These are phyloP conservation scores for Zygoascus hellenicus DNA, from an alignment of 1,139 yeast species.

Conservation along the genomic window DNA sequence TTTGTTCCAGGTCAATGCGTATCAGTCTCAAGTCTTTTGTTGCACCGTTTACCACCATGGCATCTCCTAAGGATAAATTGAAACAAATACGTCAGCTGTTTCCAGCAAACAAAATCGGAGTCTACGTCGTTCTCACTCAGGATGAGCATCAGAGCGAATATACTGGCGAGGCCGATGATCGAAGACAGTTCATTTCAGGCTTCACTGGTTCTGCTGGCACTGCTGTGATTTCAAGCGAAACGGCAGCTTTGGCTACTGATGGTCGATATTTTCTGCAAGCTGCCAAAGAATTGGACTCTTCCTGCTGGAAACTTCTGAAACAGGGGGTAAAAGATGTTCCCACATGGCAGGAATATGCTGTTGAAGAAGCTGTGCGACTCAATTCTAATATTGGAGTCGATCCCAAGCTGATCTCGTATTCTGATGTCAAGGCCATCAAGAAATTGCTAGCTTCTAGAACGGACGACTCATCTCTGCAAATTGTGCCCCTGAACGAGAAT, in stretches of 20 bases:
- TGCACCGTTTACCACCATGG: conserved; percentile 3
- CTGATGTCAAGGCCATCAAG: conserved; percentile 37
- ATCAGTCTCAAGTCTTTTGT: neutral
- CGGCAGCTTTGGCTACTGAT: conserved; percentile 84
- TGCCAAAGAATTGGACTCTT: conserved; percentile 67
- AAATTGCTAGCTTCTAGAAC: conserved; percentile 27
- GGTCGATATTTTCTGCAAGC: conserved; percentile 96
- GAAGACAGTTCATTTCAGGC: conserved; percentile 72
- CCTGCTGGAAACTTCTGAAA: conserved; percentile 81
- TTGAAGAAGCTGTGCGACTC: conserved; percentile 31
- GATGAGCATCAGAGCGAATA: conserved; percentile 95
- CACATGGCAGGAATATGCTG: conserved; percentile 87
- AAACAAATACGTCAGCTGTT: conserved; percentile 52
- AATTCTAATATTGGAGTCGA: conserved; percentile 48
- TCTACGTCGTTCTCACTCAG: conserved; percentile 82
- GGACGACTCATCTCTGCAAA: conserved; percentile 43
- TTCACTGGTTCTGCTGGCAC: conserved; percentile 95
- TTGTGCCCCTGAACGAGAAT: conserved; percentile 63
- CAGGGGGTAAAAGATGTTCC: conserved; percentile 71
- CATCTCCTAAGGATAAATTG: conserved; percentile 7
- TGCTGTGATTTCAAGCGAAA: conserved; percentile 71
- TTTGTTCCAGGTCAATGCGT: neutral
- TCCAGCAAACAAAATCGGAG: conserved; percentile 59
- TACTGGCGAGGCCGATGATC: conserved; percentile 72
- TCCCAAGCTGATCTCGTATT: conserved; percentile 62